Evolutionary conservation across 1,139 yeast genomes (phyloP), one percentile per base, ranked within the genome.

Genomic region (Candida sp.): DNA sequence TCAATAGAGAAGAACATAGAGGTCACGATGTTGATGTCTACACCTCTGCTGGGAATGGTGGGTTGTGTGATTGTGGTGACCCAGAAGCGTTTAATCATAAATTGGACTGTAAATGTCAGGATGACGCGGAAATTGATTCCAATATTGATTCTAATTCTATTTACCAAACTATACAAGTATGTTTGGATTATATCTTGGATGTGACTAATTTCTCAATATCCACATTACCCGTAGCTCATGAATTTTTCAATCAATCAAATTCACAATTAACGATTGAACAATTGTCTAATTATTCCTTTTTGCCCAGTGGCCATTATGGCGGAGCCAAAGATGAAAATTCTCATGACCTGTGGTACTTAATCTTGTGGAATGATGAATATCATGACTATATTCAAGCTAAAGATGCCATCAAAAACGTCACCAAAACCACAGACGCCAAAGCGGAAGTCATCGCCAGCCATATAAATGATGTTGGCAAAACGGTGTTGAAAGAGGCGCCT

Each of bases 41-140:
- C 49, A 66, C 70, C 8, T 74, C 87, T 4, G 51, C 61, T 2
- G 83, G 79, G 1, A 54, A 54, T 5, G 79, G 75, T 8, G 88
- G 91, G 2, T 77, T 84, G 21, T 93, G 98, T 60, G 97, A 93
- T 60, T 93, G 98, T 66, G 97, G 98, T 2, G 97, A 93, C 58
- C 73, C 78, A 0, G 88, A 84, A 49, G 95, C 96, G 0, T 91
- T 96, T 83, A 75, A 69, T 29, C 61, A 58, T 5, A 63, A 68
- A 3, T 66, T 83, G 42, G 66, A 78, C 43, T 91, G 97, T 61
- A 60, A 57, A 38, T 66, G 73, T 47, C 61, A 58, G 37, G 22
- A 38, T n/a, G 37, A 38, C 4, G 43, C 41, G 15, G 54, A 47
- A 7, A 38, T 42, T 8, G 44, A 23, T 22, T 21, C 19, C 3